Conservation (phyloP, 1,284 basidiomycete species). For the Papiliotrema nemorosa region DNA sequence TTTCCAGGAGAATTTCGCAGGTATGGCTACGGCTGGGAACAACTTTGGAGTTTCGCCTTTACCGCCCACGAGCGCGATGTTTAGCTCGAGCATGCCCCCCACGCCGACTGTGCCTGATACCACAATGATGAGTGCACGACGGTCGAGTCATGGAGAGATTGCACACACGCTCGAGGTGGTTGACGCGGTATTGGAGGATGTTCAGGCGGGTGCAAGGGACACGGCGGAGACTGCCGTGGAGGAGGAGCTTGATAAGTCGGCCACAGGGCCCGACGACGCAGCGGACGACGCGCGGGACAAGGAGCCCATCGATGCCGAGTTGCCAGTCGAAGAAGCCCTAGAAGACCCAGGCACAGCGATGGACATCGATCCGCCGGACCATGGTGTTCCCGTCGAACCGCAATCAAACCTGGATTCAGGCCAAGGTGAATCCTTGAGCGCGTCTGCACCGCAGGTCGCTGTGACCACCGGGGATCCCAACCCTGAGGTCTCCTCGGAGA, state of each 20-base stretch:
- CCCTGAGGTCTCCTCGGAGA: no score
- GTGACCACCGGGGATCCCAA: no score
- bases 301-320: no score
- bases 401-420: no score
- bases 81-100: conserved; percentile 10
- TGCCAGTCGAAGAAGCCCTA: no score
- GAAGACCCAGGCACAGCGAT: no score
- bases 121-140: not conserved
- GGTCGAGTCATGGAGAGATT: no score
- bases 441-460: no score
- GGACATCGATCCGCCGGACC: no score
- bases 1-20: conserved; percentile 80
- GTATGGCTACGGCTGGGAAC: conserved; percentile 19
- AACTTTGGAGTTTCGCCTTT: conserved; percentile 20
- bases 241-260: not conserved
- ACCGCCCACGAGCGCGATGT: conserved; percentile 12
- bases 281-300: not conserved
- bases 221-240: not conserved
- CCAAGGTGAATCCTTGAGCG: no score
- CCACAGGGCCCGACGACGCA: not conserved
- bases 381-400: no score
- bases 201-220: not conserved
- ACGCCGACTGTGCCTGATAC: conserved; percentile 5
- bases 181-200: not conserved
- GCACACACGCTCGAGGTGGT: not conserved